A percentile compares a stretch with the other conserved stretches of the same genome.
phyloP scores from a whole-genome alignment of 2,329 filamentous ascomycete species.

The Pyrenochaeta sp. region DNA sequence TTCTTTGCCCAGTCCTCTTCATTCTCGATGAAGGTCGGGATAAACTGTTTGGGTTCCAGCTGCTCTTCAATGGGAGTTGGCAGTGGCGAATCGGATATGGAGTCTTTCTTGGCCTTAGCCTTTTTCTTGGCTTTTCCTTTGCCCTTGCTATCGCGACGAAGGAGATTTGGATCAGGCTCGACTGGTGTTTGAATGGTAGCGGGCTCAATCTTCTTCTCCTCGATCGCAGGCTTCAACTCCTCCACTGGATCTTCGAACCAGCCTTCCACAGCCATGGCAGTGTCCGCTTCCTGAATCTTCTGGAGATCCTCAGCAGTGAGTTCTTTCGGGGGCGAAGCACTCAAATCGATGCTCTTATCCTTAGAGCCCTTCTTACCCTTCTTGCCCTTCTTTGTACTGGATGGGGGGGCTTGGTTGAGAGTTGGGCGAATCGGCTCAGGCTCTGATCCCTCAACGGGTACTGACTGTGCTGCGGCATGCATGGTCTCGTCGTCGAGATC shows the following conservation, averaged over 20 bases:
- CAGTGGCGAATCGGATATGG: constrained; percentile 5
- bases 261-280: constrained; percentile 33
- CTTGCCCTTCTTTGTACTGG: constrained; percentile 40
- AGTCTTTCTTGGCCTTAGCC: constrained; percentile 41
- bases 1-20: constrained; percentile 43
- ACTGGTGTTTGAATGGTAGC: constrained; percentile 11
- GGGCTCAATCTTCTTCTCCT: constrained; percentile 11
- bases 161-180: constrained; percentile 22
- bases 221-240: constrained; percentile 11
- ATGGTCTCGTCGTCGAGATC: constrained; percentile 27
- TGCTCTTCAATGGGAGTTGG: constrained; percentile 9
- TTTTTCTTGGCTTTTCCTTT: constrained; percentile 40
- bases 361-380: constrained; percentile 44
- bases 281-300: constrained; percentile 31
- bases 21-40: constrained; percentile 40
- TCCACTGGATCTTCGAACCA: constrained; percentile 19
- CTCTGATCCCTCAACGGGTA: neutral
- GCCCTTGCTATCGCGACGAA: constrained; percentile 27
- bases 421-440: constrained; percentile 1
- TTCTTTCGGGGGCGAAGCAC: constrained; percentile 12
- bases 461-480: constrained; percentile 19
- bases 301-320: constrained; percentile 31
- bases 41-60: constrained; percentile 16
- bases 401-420: neutral
- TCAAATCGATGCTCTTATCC: constrained; percentile 18